Percentiles rank a stretch among this genome's conserved stretches.
These are phyloP conservation scores for Sphagnurus paluster DNA, from an alignment of 1,284 basidiomycete genomes.

Conservation along the genomic window DNA sequence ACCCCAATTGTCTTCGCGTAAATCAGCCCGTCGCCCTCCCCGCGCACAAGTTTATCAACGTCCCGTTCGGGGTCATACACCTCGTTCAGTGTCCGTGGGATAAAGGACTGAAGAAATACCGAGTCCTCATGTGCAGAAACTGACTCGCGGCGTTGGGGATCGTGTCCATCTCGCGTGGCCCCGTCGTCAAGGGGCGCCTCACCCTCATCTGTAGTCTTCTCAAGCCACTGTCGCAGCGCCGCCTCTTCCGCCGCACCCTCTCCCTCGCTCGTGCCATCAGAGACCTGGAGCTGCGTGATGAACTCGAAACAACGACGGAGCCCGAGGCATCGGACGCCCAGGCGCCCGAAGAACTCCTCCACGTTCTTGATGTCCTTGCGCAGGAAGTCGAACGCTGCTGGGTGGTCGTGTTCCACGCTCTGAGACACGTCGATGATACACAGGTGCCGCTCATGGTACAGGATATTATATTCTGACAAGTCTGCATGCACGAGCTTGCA, in stretches of 20 bases:
- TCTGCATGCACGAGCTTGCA: constrained; percentile 98
- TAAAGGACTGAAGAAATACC: constrained; percentile 87
- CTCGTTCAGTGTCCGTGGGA: constrained; percentile 89
- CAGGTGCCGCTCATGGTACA: constrained; percentile 81
- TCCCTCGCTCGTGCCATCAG: constrained; percentile 18
- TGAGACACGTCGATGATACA: constrained; percentile 99
- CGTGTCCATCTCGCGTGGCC: constrained; percentile 17
- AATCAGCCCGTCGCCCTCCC: constrained; percentile 74
- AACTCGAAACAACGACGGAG: constrained; percentile 88
- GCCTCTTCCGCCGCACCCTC: constrained; percentile 39
- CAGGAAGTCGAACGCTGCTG: constrained; percentile 93
- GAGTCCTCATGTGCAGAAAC: constrained; percentile 70
- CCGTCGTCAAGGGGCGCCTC: constrained; percentile 17
- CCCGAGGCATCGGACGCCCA: constrained; percentile 79
- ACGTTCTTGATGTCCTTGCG: constrained; percentile 91
- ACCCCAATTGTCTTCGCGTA: constrained; percentile 86
- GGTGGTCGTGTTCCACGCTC: constrained; percentile 98
- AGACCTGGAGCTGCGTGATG: constrained; percentile 63
- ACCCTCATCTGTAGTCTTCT: constrained; percentile 32
- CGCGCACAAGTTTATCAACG: constrained; percentile 69
- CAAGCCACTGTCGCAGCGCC: constrained; percentile 53
- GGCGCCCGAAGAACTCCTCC: constrained; percentile 87
- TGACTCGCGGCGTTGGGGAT: constrained; percentile 14
- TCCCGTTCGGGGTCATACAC: constrained; percentile 93
- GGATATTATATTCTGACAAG: constrained; percentile 97